Evolutionary conservation across 306 rosid genomes (phyloP), one percentile per base, ranked within the genome.

Genomic region (Ormosia emarginata): DNA sequence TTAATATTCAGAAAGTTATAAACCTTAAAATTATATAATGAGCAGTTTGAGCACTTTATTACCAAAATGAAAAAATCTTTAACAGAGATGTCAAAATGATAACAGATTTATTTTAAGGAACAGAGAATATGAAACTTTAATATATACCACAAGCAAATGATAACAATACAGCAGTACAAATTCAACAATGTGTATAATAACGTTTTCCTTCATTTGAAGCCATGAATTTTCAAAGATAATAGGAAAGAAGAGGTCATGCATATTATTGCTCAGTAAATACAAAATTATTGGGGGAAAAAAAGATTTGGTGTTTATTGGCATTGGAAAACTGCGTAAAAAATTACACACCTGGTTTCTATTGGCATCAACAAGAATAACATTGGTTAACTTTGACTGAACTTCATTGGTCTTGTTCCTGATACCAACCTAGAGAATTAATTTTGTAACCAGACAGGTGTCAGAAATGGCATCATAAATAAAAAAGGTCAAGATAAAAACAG

Each of bases 321-420:
- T 67, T 78, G 72, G 37, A 67, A 76, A 83, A 78, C 24, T 39
- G 79, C 59, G 43, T 64, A 72, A 78, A 55, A 41, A 59, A 65
- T 33, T 50, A 40, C 61, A 62, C 12, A 94, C 99, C 99, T 96
- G 99, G 86, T 96, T 96, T 83, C 90, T 90, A 78, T 91, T 94
- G 67, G 87, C 90, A 63, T 96, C 99, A 78, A 96, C 82, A 72
- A 91, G 67, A 87, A 94, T 84, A 78, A 71, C 87, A 79, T 91
- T 92, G 59, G 93, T 81, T 76, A 96, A 82, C 88, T 91, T 96
- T 33, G 98, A 87, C 81, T 91, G 98, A 57, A 91, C 92, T 83
- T 96, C 99, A 85, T 73, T 88, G 78, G 97, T 90, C 87, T 89
- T 96, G 88, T 89, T 86, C 87, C 85, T 93, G 62, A 96, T 80